A percentile compares a stretch with the other conserved stretches of the same genome.
These are phyloP conservation scores for Dactylellina cionopaga DNA, from an alignment of 2,329 filamentous ascomycete species.

Conservation along the genomic window DNA sequence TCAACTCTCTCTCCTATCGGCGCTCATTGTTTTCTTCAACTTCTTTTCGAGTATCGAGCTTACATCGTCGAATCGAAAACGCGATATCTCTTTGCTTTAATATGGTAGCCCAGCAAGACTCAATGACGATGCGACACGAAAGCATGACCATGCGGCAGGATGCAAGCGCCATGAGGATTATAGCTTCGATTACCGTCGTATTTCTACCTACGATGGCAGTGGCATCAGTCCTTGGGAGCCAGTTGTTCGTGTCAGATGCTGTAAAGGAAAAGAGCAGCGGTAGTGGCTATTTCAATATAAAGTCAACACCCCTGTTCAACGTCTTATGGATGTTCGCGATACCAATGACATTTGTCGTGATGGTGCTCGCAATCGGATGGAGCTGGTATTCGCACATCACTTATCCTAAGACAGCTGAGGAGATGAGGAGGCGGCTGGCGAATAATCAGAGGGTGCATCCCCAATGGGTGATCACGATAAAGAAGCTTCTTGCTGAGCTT, in stretches of 20 bases:
- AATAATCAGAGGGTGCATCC: conserved; percentile 11
- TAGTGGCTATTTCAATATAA: not conserved
- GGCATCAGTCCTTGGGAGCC: conserved; percentile 58
- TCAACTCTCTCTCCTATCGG: conserved; percentile 58
- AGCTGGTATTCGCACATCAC: conserved; percentile 29
- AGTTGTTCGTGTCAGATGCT: conserved; percentile 19
- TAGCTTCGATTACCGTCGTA: conserved; percentile 61
- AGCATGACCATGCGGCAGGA: conserved; percentile 56
- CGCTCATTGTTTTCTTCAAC: conserved; percentile 60
- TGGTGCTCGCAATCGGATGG: conserved; percentile 13
- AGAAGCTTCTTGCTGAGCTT: too few species aligned
- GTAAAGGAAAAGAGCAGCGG: not conserved
- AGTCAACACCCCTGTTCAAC: conserved; percentile 9
- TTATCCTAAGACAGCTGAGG: conserved; percentile 20
- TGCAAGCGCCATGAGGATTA: conserved; percentile 61
- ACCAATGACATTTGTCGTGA: conserved; percentile 10
- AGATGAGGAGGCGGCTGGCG: conserved; percentile 2
- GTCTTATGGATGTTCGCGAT: conserved; percentile 21
- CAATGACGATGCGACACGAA: conserved; percentile 58
- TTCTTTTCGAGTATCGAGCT: conserved; percentile 59
- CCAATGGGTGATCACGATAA: not conserved
- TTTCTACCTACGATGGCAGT: conserved; percentile 61
- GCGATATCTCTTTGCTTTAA: conserved; percentile 60
- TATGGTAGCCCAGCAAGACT: conserved; percentile 61
- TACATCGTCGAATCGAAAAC: conserved; percentile 60